phyloP scores from a whole-genome alignment of 306 rosid genomes.

The Begonia peltatifolia region DNA sequence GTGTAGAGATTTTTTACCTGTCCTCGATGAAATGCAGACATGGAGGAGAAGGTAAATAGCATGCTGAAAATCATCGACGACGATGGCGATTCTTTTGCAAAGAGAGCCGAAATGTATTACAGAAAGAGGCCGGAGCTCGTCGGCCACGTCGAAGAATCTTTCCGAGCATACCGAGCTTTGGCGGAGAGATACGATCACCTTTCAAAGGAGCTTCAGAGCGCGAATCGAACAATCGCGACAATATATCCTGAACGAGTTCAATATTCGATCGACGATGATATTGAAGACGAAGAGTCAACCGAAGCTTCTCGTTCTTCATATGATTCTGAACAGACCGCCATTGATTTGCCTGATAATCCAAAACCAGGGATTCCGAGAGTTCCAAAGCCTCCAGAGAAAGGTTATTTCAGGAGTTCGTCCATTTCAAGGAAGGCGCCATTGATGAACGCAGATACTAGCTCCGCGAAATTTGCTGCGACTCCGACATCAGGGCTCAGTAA shows the following conservation, averaged over 20 bases:
- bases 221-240: slow-evolving; percentile 75
- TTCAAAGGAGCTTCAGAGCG: slow-evolving; percentile 72
- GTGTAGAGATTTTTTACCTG: slow-evolving; percentile 2
- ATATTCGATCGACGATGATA: slow-evolving; percentile 50
- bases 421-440: slow-evolving; percentile 30
- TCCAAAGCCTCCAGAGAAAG: slow-evolving; percentile 34
- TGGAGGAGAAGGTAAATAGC: slow-evolving; percentile 60
- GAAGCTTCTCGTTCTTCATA: slow-evolving; percentile 20
- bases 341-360: slow-evolving; percentile 4
- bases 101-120: slow-evolving; percentile 95
- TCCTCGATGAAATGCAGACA: slow-evolving; percentile 32
- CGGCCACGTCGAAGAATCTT: slow-evolving; percentile 56
- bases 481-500: slow-evolving; percentile 45
- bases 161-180: slow-evolving; percentile 56
- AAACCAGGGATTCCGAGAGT: slow-evolving; percentile 38
- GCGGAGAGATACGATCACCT: slow-evolving; percentile 72
- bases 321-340: slow-evolving; percentile 7
- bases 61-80: slow-evolving; percentile 54
- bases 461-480: slow-evolving; percentile 15
- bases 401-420: slow-evolving; percentile 30
- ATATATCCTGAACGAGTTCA: slow-evolving; percentile 62
- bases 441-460: slow-evolving; percentile 17
- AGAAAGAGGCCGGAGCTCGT: slow-evolving; percentile 67
- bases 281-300: slow-evolving; percentile 25
- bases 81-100: slow-evolving; percentile 72